phyloP scores from a whole-genome alignment of 2,329 filamentous ascomycete genomes.

The Aspergillus hiratsukae region DNA sequence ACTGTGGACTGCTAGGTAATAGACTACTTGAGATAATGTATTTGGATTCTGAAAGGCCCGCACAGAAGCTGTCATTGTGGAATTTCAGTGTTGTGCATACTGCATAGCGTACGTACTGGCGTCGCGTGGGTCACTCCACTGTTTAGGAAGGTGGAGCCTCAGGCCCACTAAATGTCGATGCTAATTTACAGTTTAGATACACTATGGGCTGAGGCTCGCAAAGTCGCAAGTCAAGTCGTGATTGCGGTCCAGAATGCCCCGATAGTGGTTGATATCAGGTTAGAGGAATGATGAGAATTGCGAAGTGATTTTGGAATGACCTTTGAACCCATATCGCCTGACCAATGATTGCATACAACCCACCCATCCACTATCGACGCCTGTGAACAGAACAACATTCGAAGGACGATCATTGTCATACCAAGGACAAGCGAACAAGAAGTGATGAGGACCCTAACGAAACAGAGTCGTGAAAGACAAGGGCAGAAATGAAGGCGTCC shows the following conservation, averaged over 20 bases:
- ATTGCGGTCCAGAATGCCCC: not conserved
- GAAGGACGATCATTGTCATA: not conserved
- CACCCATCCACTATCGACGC: not conserved
- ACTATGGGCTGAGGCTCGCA: not conserved
- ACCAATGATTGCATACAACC: not conserved
- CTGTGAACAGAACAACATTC: not conserved
- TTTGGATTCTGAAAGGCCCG: not conserved
- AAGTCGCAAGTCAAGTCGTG: not conserved
- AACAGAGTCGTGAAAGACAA: not conserved
- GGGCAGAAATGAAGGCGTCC: conserved; percentile 2
- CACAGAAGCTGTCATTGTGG: not conserved
- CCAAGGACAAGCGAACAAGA: not conserved
- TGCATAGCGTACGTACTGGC: not conserved
- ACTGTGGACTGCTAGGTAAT: not conserved
- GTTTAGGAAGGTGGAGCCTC: not conserved
- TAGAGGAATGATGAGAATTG: not conserved
- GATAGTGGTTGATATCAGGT: not conserved
- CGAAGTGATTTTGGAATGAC: not conserved
- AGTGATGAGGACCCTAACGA: not conserved
- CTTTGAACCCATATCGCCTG: not conserved
- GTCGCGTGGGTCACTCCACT: not conserved
- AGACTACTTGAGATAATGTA: not conserved
- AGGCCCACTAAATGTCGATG: not conserved
- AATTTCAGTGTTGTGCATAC: not conserved
- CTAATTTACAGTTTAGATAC: not conserved